A percentile compares a stretch with the other conserved stretches of the same genome.
Evolutionary conservation across 371 early-diverging fungal genomes (phyloP).

Genomic region (Haplosporangium sp.): DNA sequence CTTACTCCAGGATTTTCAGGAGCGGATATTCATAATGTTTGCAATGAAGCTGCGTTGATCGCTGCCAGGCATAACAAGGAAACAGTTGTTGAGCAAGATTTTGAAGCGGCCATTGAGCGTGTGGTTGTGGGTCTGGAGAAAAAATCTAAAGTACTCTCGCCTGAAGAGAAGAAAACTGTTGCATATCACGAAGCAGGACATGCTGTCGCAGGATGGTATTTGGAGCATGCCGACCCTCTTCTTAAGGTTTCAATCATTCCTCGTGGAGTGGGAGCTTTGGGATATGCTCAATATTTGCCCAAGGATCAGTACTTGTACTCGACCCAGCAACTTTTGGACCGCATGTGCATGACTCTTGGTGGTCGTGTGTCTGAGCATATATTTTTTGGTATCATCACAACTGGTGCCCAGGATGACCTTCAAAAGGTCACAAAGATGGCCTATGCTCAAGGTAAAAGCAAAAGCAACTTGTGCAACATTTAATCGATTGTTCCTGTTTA

Average conservation of each 20-base stretch:
- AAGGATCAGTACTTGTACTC: slow-evolving; percentile 97
- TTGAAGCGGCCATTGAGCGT: slow-evolving; percentile 98
- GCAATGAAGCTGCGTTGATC: slow-evolving; percentile 99
- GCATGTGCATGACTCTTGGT: slow-evolving; percentile 98
- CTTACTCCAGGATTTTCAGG: slow-evolving; percentile 98
- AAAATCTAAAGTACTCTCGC: slow-evolving; percentile 94
- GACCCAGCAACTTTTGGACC: slow-evolving; percentile 92
- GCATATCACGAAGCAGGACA: slow-evolving; percentile 99
- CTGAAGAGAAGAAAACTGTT: slow-evolving; percentile 98
- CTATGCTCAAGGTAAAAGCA: slow-evolving; percentile 79
- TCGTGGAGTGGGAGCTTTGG: slow-evolving; percentile 94
- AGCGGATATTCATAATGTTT: slow-evolving; percentile 98
- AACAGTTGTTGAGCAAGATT: slow-evolving; percentile 86
- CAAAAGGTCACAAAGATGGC: slow-evolving; percentile 98
- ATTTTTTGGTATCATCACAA: slow-evolving; percentile 84
- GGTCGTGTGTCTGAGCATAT: slow-evolving; percentile 97
- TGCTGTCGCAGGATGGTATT: slow-evolving; percentile 98
- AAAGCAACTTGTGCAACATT: neutral
- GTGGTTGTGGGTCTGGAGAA: slow-evolving; percentile 99
- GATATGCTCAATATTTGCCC: slow-evolving; percentile 98
- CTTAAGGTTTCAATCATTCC: slow-evolving; percentile 99
- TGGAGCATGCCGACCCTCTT: slow-evolving; percentile 95
- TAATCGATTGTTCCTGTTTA: neutral
- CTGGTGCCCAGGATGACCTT: slow-evolving; percentile 79
- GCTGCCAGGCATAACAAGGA: slow-evolving; percentile 90